phyloP scores from a whole-genome alignment of 1,284 basidiomycete genomes.

The Porodaedalea pini region DNA sequence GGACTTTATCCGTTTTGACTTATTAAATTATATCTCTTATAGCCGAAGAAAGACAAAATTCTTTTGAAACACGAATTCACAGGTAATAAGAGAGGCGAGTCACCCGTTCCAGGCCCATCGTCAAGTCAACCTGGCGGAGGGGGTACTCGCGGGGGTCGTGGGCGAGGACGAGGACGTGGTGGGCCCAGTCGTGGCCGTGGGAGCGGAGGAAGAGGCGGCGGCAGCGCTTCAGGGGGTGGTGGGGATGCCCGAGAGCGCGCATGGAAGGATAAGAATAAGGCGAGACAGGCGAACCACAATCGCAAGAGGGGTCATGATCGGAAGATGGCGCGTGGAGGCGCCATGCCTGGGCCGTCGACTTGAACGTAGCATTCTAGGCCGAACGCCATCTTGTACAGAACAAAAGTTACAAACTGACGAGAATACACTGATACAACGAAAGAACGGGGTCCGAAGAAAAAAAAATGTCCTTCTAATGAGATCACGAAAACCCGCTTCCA shows the following conservation, averaged over 20 bases:
- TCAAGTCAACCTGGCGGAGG: background rate
- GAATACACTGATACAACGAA: background rate
- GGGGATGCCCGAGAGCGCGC: conserved; percentile 48
- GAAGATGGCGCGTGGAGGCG: conserved; percentile 56
- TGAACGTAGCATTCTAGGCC: background rate
- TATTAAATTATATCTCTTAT: conserved; percentile 4
- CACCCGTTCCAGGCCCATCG: conserved; percentile 11
- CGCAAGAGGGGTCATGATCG: conserved; percentile 72
- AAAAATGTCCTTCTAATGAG: background rate
- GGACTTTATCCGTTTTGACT: background rate
- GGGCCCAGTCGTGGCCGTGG: conserved; percentile 36
- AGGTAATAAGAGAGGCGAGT: conserved; percentile 45
- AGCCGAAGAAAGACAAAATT: conserved; percentile 75
- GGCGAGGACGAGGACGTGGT: conserved; percentile 21
- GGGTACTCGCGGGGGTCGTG: conserved; percentile 1
- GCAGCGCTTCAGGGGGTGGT: conserved; percentile 30
- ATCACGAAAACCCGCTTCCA: background rate
- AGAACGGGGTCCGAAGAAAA: too few relatives aligned
- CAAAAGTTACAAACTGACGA: background rate
- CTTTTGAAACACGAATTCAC: conserved; percentile 70
- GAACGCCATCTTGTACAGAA: too few relatives aligned
- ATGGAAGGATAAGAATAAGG: conserved; percentile 70
- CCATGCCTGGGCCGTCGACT: conserved; percentile 10
- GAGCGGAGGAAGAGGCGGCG: conserved; percentile 36
- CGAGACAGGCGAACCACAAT: conserved; percentile 56